Conservation (phyloP, 345 rosid species). For the Alliaria petiolata region DNA sequence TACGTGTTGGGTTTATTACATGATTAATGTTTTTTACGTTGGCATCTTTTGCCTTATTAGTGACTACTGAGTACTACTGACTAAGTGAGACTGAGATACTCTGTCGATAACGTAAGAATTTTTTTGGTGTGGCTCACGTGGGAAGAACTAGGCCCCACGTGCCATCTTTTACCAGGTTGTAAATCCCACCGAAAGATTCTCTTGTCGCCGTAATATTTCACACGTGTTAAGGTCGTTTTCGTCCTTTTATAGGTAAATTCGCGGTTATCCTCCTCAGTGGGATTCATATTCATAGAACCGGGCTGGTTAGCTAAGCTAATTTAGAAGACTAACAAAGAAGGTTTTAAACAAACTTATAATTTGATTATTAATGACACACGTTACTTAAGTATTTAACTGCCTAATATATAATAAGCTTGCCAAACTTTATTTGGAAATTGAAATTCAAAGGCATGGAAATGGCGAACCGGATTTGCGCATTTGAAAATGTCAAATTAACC, state of each 20-base stretch:
- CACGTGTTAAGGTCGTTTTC: background rate
- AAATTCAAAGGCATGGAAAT: background rate
- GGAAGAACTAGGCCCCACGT: background rate
- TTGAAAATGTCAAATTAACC: conserved; percentile 3
- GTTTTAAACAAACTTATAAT: background rate
- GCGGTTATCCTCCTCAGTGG: background rate
- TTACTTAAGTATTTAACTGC: background rate
- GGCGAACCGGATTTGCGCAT: background rate
- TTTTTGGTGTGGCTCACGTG: conserved; percentile 17
- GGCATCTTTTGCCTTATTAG: background rate
- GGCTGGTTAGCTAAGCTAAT: background rate
- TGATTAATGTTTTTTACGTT: background rate
- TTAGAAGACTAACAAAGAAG: background rate
- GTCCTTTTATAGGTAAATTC: background rate
- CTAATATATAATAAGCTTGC: background rate
- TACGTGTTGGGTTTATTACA: background rate
- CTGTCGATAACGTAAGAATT: background rate
- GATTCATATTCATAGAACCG: background rate
- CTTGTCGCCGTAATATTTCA: conserved; percentile 26
- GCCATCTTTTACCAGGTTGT: no score
- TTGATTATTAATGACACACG: background rate
- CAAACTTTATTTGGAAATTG: background rate
- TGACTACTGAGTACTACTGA: no score
- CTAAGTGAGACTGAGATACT: background rate
- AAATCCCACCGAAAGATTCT: conserved; percentile 34